A percentile compares a stretch with the other conserved stretches of the same genome.
These are phyloP conservation scores for Aspergillus olivimuriae DNA, from an alignment of 495 filamentous ascomycete genomes.

Conservation along the genomic window DNA sequence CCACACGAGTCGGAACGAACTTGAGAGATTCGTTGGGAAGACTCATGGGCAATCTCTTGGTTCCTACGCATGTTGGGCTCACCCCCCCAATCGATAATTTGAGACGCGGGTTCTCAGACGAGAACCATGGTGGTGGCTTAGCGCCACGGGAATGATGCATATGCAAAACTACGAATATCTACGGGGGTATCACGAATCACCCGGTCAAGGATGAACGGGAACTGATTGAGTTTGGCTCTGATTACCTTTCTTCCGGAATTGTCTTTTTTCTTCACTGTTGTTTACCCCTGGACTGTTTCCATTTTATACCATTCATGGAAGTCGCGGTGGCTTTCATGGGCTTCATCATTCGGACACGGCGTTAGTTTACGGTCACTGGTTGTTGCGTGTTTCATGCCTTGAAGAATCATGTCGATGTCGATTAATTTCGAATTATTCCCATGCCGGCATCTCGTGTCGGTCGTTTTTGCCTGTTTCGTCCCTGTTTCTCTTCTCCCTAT, in stretches of 20 bases:
- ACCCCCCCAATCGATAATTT: too few species aligned
- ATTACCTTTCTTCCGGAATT: constrained; percentile 5
- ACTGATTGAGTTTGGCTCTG: too few species aligned
- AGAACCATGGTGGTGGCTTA: too few species aligned
- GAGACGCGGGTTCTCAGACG: too few species aligned
- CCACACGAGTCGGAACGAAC: too few species aligned
- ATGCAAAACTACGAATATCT: constrained; percentile 17
- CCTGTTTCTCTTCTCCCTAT: constrained; percentile 15
- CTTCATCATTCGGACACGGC: constrained; percentile 9
- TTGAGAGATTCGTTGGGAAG: too few species aligned
- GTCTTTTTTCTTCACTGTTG: constrained; percentile 12
- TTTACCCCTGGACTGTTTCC: constrained; percentile 7
- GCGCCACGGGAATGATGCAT: constrained; percentile 17
- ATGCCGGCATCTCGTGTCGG: constrained; percentile 11
- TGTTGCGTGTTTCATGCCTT: constrained; percentile 2
- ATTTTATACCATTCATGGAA: constrained; percentile 21
- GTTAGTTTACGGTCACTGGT: constrained; percentile 4
- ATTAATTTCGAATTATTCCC: constrained; percentile 4
- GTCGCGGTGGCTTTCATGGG: background rate
- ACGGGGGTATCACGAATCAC: constrained; percentile 22
- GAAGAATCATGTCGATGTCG: constrained; percentile 10
- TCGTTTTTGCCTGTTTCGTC: constrained; percentile 12
- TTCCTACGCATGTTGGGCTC: too few species aligned
- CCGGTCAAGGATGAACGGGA: too few species aligned
- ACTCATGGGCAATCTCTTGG: too few species aligned